Evolutionary conservation across 2,329 filamentous ascomycete species (phyloP).

Genomic region (Cyphellophora europaea): DNA sequence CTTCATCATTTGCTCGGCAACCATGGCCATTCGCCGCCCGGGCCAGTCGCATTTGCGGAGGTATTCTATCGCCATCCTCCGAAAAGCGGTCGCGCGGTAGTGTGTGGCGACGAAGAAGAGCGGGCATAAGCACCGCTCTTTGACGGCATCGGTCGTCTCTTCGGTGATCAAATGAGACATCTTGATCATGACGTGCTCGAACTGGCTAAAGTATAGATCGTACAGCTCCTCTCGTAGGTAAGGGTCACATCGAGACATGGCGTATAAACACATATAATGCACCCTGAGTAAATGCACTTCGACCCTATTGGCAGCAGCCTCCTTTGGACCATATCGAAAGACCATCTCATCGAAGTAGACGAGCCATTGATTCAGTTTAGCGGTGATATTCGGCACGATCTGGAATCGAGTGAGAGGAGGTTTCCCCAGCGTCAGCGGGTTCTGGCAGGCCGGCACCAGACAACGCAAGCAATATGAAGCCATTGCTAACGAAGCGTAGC

Average conservation of each 20-base stretch:
- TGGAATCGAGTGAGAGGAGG: conserved; percentile 10
- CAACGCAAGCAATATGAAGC: conserved; percentile 4
- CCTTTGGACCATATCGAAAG: not conserved
- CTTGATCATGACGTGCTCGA: conserved; percentile 8
- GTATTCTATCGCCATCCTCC: conserved; percentile 7
- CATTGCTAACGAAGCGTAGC: conserved; percentile 2
- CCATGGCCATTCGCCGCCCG: conserved; percentile 7
- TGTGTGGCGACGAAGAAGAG: conserved; percentile 12
- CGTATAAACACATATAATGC: conserved; percentile 7
- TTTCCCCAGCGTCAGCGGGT: not conserved
- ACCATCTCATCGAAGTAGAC: conserved; percentile 5
- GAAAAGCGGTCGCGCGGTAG: conserved; percentile 7
- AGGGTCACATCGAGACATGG: conserved; percentile 11
- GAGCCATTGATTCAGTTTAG: conserved; percentile 9
- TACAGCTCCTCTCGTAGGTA: conserved; percentile 8
- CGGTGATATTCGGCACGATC: conserved; percentile 6
- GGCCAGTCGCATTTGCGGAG: conserved; percentile 8
- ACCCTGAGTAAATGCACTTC: conserved; percentile 7
- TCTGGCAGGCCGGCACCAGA: conserved; percentile 3
- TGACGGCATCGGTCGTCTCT: conserved; percentile 5
- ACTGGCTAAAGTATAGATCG: conserved; percentile 5
- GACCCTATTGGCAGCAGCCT: not conserved
- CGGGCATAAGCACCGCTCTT: not conserved
- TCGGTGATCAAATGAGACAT: conserved; percentile 2
- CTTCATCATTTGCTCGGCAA: conserved; percentile 7